Evolutionary conservation across 2,329 filamentous ascomycete species (phyloP).

Genomic region (Hymenotorrendiella dingleyae): DNA sequence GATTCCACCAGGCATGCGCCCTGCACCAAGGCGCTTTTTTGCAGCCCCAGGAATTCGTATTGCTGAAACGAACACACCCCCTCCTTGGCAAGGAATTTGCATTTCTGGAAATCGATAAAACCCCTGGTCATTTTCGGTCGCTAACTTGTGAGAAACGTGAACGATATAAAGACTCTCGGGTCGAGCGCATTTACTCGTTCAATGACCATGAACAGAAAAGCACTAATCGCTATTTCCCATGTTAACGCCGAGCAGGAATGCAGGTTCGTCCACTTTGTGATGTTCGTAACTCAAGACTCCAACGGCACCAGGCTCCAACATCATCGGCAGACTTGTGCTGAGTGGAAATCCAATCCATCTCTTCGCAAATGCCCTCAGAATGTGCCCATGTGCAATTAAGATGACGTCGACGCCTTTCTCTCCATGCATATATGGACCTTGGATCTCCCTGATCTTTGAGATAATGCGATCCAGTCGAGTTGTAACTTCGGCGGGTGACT

Average conservation of each 20-base stretch:
- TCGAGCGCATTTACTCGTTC: too few species aligned
- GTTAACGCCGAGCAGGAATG: constrained; percentile 33
- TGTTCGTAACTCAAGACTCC: constrained; percentile 34
- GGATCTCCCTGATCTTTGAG: constrained; percentile 41
- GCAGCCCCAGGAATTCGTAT: too few species aligned
- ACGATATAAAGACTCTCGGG: too few species aligned
- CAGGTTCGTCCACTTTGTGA: constrained; percentile 32
- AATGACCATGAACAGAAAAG: too few species aligned
- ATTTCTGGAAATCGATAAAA: too few species aligned
- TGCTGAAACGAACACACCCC: too few species aligned
- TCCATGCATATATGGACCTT: constrained; percentile 38
- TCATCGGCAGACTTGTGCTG: constrained; percentile 30
- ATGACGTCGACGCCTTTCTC: constrained; percentile 42
- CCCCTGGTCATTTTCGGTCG: too few species aligned
- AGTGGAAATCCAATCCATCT: constrained; percentile 45
- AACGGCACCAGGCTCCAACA: constrained; percentile 35
- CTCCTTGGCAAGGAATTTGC: too few species aligned
- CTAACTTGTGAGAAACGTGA: too few species aligned
- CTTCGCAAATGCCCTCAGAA: constrained; percentile 48
- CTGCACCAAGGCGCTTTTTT: too few species aligned
- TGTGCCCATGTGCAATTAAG: constrained; percentile 42
- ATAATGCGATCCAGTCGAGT: constrained; percentile 45
- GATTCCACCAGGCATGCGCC: too few species aligned
- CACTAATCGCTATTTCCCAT: constrained; percentile 19
- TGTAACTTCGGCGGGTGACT: constrained; percentile 42